Evolutionary conservation across 2,329 filamentous ascomycete genomes (phyloP), one percentile per base, ranked within the genome.

Genomic region (Phyllosticta paracitricarpa): DNA sequence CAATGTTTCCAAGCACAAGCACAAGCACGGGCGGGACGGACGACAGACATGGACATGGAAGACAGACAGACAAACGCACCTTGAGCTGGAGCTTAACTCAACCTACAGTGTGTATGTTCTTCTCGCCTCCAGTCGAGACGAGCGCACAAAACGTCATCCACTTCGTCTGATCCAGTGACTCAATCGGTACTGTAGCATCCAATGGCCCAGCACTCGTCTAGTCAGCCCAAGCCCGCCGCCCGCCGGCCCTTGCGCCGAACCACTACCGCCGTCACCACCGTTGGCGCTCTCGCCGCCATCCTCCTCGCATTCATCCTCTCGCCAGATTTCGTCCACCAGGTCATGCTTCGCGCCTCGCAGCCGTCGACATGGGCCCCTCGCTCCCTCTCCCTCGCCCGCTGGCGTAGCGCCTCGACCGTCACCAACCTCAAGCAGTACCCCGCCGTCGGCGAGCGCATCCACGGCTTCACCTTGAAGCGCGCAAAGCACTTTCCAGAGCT

Each of bases 401-500:
- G 67, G 6, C 70, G 71, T 61, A 68, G 68, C 58, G 81, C 81
- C 72, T 80, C 84, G 67, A 88, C 89, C 57, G 84, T 93, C 55
- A 91, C 89, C 19, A 88, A 91, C 71, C 80, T 94, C 65, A 82
- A 86, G 59, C 84, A 83, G 68, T 88, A 89, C 67, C 91, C 92
- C 5, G 86, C 84, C 64, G 83, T 88, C 1, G 94, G 94, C 70
- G 87, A 93, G 71, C 88, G 89, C 76, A 83, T 97, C 51, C 89
- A 97, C 74, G 94, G 94, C 70, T 99, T 99, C 77, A 97, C 92
- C 0, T 79, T 99, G 59, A 81, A 92, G 69, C 85, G 93, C 64
- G 84, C 89, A 64, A 96, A 97, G 77, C 89, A 96, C 77, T 89
- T 99, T 2, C 91, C 92, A 0, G 94, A 99, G 78, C 83, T 97